Evolutionary conservation across 2,329 filamentous ascomycete genomes (phyloP).

Genomic region (Talaromyces sp.): DNA sequence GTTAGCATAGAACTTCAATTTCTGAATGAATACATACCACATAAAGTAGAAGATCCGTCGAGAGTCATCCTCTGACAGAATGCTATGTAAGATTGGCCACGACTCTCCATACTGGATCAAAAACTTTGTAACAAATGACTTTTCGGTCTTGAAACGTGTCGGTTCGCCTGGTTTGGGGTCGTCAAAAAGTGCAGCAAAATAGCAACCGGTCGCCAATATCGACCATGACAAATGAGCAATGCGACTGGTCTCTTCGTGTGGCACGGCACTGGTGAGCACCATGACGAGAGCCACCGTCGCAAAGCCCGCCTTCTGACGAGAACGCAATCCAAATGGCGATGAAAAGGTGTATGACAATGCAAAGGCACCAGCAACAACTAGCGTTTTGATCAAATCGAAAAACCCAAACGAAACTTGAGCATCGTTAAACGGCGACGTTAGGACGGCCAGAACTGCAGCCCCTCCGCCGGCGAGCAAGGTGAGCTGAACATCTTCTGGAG

Average conservation of each 20-base stretch:
- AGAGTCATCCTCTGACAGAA: slow-evolving; percentile 86
- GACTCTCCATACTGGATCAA: slow-evolving; percentile 64
- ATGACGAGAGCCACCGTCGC: slow-evolving; percentile 21
- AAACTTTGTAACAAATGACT: slow-evolving; percentile 66
- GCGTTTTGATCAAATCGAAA: slow-evolving; percentile 20
- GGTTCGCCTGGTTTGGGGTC: slow-evolving; percentile 25
- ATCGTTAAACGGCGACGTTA: slow-evolving; percentile 17
- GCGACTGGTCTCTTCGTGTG: slow-evolving; percentile 21
- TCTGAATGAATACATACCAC: slow-evolving; percentile 53
- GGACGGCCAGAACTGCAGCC: slow-evolving; percentile 19
- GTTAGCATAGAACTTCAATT: slow-evolving; percentile 15
- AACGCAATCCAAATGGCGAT: slow-evolving; percentile 21
- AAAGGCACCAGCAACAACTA: slow-evolving; percentile 20
- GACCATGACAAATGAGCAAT: slow-evolving; percentile 23
- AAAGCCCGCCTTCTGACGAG: slow-evolving; percentile 28
- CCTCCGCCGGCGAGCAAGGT: slow-evolving; percentile 23
- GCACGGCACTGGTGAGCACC: slow-evolving; percentile 25
- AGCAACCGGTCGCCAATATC: slow-evolving; percentile 24
- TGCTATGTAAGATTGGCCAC: slow-evolving; percentile 76
- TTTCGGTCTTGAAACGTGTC: slow-evolving; percentile 36
- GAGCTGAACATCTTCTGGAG: slow-evolving; percentile 22
- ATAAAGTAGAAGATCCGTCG: slow-evolving; percentile 97
- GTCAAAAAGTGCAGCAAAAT: slow-evolving; percentile 29
- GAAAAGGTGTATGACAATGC: slow-evolving; percentile 23
- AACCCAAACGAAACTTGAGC: slow-evolving; percentile 16